Percentiles rank a stretch among this genome's conserved stretches.
Conservation (phyloP, 2,329 filamentous ascomycete genomes). For the Salinomyces thailandicus region DNA sequence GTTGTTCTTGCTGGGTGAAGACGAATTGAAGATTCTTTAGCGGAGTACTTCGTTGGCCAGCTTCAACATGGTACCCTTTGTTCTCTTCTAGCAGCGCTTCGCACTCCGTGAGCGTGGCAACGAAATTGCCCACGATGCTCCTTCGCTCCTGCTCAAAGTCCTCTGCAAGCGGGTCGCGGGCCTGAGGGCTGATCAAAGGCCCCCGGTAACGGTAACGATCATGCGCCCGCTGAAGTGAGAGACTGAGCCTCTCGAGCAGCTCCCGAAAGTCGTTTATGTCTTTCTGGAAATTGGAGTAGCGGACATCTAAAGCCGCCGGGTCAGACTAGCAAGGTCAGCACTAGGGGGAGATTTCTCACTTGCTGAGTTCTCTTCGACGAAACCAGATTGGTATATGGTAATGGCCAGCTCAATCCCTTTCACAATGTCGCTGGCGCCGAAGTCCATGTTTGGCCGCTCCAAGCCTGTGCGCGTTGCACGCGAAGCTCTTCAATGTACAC, state of each 20-base stretch:
- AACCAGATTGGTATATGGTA: conserved; percentile 11
- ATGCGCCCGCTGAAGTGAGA: conserved; percentile 10
- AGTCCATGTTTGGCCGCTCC: conserved; percentile 1
- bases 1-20: conserved; percentile 9
- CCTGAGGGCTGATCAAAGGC: conserved; percentile 3
- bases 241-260: conserved; percentile 9
- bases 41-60: conserved; percentile 8
- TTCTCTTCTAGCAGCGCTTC: conserved; percentile 13
- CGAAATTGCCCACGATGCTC: conserved; percentile 14
- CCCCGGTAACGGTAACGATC: conserved; percentile 6
- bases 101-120: conserved; percentile 14
- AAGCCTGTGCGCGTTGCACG: background rate
- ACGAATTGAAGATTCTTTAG: conserved; percentile 13
- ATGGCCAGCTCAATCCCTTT: conserved; percentile 10
- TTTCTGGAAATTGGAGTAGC: conserved; percentile 13
- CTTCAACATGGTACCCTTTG: conserved; percentile 7
- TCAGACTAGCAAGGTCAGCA: too few species aligned
- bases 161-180: conserved; percentile 8
- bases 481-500: too few species aligned
- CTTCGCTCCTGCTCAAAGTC: conserved; percentile 13
- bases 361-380: conserved; percentile 12
- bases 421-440: conserved; percentile 11
- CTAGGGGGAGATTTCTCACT: conserved; percentile 8
- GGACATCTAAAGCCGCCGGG: conserved; percentile 7
- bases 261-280: conserved; percentile 14